Conservation (phyloP, 2,329 filamentous ascomycete genomes). For the Xylariaceae sp. region DNA sequence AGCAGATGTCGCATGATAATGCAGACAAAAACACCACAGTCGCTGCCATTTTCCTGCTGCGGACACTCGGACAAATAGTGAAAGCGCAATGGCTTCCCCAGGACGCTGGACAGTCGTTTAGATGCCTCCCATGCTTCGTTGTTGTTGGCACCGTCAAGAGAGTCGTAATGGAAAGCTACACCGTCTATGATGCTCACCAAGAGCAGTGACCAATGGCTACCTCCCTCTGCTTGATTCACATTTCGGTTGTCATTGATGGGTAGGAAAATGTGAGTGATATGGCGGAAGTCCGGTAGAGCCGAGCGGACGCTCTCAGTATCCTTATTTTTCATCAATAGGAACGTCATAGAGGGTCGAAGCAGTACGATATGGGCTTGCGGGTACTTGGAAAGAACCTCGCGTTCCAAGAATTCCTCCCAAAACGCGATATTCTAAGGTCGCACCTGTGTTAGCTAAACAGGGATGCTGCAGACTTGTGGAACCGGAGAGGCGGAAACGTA, state of each 20-base stretch:
- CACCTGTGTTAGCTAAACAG: slow-evolving; percentile 33
- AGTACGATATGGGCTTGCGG: slow-evolving; percentile 87
- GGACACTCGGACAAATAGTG: slow-evolving; percentile 84
- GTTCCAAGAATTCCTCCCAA: slow-evolving; percentile 97
- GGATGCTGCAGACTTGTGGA: background rate
- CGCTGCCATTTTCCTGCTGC: slow-evolving; percentile 88
- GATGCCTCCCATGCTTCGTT: slow-evolving; percentile 74
- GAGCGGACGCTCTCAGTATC: slow-evolving; percentile 62
- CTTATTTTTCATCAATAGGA: slow-evolving; percentile 80
- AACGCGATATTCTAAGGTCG: slow-evolving; percentile 83
- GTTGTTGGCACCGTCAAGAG: slow-evolving; percentile 76
- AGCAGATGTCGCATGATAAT: slow-evolving; percentile 94
- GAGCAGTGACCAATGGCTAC: slow-evolving; percentile 92
- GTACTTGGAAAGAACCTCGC: slow-evolving; percentile 80
- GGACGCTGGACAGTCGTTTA: slow-evolving; percentile 70
- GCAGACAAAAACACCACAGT: slow-evolving; percentile 96
- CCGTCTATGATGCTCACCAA: slow-evolving; percentile 88
- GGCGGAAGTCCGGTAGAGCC: slow-evolving; percentile 80
- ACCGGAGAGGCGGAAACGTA: slow-evolving; percentile 50
- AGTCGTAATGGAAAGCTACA: slow-evolving; percentile 97
- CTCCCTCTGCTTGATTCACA: slow-evolving; percentile 79
- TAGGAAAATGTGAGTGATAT: slow-evolving; percentile 90
- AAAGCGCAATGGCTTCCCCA: slow-evolving; percentile 73
- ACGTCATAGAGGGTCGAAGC: slow-evolving; percentile 89
- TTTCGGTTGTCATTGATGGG: slow-evolving; percentile 90